phyloP scores from a whole-genome alignment of 148 eudicot genomes.

The Chenopodium berlandieri region DNA sequence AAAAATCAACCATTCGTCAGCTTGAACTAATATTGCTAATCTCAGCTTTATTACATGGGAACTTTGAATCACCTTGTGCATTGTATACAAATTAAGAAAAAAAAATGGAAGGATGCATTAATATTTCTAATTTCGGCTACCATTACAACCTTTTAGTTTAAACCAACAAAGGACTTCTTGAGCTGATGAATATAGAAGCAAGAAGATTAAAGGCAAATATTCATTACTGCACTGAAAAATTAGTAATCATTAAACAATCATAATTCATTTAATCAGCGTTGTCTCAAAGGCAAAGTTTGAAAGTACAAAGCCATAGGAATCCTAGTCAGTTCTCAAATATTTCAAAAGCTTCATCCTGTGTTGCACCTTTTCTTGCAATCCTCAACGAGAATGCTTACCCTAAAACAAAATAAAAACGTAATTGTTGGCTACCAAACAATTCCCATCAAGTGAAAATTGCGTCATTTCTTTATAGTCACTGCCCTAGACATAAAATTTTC shows the following conservation, averaged over 20 bases:
- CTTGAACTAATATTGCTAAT: too few relatives aligned
- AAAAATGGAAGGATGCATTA: too few relatives aligned
- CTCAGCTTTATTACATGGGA: too few relatives aligned
- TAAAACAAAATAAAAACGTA: neutral
- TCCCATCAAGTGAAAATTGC: too few relatives aligned
- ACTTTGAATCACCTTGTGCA: too few relatives aligned
- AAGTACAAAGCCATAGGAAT: slow-evolving; percentile 29
- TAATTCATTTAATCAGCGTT: slow-evolving; percentile 29
- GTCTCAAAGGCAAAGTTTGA: slow-evolving; percentile 34
- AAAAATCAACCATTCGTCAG: too few relatives aligned
- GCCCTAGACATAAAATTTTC: neutral
- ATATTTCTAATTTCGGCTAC: too few relatives aligned
- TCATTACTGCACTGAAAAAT: neutral
- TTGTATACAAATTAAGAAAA: too few relatives aligned
- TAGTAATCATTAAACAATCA: neutral
- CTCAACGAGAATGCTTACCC: slow-evolving; percentile 33
- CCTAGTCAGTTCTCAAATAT: slow-evolving; percentile 25
- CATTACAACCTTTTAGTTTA: too few relatives aligned
- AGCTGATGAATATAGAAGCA: too few relatives aligned
- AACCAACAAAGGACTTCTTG: too few relatives aligned
- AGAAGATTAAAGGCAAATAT: neutral
- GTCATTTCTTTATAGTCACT: too few relatives aligned
- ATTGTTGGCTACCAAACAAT: neutral
- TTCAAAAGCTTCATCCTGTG: slow-evolving; percentile 33
- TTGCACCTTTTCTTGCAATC: slow-evolving; percentile 24